Percentiles rank a stretch among this genome's conserved stretches.
These are phyloP conservation scores for Claviceps capensis DNA, from an alignment of 2,329 filamentous ascomycete genomes.

Conservation along the genomic window DNA sequence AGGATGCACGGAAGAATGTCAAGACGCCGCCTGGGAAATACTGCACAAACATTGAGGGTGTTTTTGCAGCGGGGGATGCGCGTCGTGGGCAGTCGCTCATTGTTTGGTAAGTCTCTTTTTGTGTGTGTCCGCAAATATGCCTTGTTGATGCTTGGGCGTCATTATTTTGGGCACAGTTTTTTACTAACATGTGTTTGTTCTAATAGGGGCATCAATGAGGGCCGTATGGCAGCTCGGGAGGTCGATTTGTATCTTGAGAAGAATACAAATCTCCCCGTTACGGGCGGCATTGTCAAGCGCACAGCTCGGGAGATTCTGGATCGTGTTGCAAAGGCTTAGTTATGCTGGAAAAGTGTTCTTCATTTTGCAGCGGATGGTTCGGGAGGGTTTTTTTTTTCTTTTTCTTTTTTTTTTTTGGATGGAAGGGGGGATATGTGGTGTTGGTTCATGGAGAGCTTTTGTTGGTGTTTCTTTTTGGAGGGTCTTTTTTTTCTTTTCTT, in stretches of 20 bases:
- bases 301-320: constrained; percentile 57
- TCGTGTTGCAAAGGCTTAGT: constrained; percentile 9
- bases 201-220: constrained; percentile 84
- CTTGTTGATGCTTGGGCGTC: neutral
- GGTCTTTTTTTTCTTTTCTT: too few species aligned
- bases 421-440: too few species aligned
- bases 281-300: constrained; percentile 82
- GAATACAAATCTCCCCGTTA: constrained; percentile 69
- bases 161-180: too few species aligned
- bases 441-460: too few species aligned
- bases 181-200: neutral
- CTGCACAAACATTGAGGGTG: constrained; percentile 71
- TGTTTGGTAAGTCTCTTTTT: constrained; percentile 63
- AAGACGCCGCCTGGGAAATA: constrained; percentile 86
- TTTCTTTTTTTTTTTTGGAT: too few species aligned
- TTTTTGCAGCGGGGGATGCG: constrained; percentile 92
- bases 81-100: constrained; percentile 89
- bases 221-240: constrained; percentile 81
- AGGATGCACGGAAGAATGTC: constrained; percentile 87
- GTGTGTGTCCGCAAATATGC: neutral
- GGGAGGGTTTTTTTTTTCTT: too few species aligned
- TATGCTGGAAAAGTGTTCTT: too few species aligned
- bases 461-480: too few species aligned
- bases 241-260: constrained; percentile 79
- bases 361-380: too few species aligned